Conservation (phyloP, 2,329 filamentous ascomycete species). For the Zasmidium citrigriseum region DNA sequence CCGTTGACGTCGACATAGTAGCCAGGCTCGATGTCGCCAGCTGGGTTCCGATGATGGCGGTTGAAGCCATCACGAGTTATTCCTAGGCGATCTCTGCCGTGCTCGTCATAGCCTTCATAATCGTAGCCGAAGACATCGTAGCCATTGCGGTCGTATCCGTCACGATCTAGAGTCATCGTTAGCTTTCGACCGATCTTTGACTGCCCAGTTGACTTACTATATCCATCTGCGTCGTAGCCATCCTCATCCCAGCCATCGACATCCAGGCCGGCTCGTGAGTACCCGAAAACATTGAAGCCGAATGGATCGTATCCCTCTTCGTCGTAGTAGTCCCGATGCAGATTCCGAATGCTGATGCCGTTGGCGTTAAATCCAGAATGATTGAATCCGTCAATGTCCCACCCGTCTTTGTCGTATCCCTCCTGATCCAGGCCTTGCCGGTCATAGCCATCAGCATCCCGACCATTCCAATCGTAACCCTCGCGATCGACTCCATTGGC, state of each 20-base stretch:
- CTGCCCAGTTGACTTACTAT: too few species aligned
- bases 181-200: too few species aligned
- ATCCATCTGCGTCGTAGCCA: neutral
- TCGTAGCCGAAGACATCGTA: neutral
- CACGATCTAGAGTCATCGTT: too few species aligned
- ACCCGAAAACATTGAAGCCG: neutral
- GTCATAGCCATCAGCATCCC: neutral
- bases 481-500: neutral
- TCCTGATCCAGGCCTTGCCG: neutral
- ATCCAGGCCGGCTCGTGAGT: neutral
- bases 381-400: conserved; percentile 3
- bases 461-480: neutral
- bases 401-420: neutral
- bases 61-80: neutral
- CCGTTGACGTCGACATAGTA: conserved; percentile 2
- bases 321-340: neutral
- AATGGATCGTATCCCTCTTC: neutral
- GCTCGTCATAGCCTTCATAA: neutral
- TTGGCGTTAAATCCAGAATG: too few species aligned
- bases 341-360: neutral
- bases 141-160: neutral
- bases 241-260: neutral
- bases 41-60: neutral
- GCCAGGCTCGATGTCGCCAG: conserved; percentile 1
- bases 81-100: neutral